Evolutionary conservation across 768 basidiomycete species (phyloP).

Genomic region (Tephrocybe sp.): DNA sequence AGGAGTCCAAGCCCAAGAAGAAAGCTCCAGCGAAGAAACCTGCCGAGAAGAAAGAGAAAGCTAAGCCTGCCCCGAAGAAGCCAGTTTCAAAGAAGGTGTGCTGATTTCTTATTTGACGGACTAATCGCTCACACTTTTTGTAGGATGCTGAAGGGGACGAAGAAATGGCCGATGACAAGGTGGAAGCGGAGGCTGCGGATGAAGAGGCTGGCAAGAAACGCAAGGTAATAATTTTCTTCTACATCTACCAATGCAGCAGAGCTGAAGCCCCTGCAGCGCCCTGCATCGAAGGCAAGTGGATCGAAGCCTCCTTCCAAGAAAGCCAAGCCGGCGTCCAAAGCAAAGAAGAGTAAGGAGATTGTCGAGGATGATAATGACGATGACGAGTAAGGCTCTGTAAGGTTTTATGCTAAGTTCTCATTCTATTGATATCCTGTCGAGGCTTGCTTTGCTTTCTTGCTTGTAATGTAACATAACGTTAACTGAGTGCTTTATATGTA

Average conservation of each 20-base stretch:
- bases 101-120: not conserved
- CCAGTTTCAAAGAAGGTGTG: slow-evolving; percentile 19
- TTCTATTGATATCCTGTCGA: not conserved
- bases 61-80: slow-evolving; percentile 36
- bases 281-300: slow-evolving; percentile 34
- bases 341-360: slow-evolving; percentile 49
- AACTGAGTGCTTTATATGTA: not conserved
- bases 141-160: slow-evolving; percentile 36
- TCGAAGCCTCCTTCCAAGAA: slow-evolving; percentile 49
- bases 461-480: slow-evolving; percentile 5
- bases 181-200: slow-evolving; percentile 43
- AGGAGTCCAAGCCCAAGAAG: slow-evolving; percentile 43
- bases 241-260: slow-evolving; percentile 2
- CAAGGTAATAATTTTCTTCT: slow-evolving; percentile 42
- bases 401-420: not conserved
- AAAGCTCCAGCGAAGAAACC: slow-evolving; percentile 36
- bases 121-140: slow-evolving; percentile 14
- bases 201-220: slow-evolving; percentile 60
- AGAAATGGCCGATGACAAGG: slow-evolving; percentile 35
- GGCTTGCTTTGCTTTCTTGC: slow-evolving; percentile 1
- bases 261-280: slow-evolving; percentile 27
- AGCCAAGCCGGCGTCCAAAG: slow-evolving; percentile 36
- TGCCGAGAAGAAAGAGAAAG: slow-evolving; percentile 20
- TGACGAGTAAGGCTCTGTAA: slow-evolving; percentile 8
- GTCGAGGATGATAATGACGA: slow-evolving; percentile 45